Evolutionary conservation across 2,329 filamentous ascomycete genomes (phyloP).

Genomic region (Colletotrichum simmondsii): DNA sequence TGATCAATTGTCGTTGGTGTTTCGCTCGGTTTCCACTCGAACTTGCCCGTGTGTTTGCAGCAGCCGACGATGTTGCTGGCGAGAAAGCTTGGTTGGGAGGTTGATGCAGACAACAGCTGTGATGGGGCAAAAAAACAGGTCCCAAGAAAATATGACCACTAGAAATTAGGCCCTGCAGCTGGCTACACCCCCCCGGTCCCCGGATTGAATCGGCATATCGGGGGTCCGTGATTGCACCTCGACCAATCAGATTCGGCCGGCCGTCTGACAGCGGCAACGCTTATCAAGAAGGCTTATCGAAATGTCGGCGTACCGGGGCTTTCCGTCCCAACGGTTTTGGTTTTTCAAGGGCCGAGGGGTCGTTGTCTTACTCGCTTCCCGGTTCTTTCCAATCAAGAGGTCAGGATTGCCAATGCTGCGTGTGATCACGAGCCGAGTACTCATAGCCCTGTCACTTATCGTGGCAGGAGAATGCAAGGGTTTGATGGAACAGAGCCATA

Average conservation of each 20-base stretch:
- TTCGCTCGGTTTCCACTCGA: not conserved
- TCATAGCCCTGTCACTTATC: not conserved
- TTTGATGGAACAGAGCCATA: not conserved
- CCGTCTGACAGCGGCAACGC: conserved; percentile 12
- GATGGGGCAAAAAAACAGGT: conserved; percentile 24
- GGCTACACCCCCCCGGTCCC: conserved; percentile 9
- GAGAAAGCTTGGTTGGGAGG: not conserved
- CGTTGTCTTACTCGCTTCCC: not conserved
- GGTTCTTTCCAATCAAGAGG: conserved; percentile 20
- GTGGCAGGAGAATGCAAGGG: not conserved
- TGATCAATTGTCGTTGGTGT: not conserved
- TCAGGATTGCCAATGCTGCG: conserved; percentile 10
- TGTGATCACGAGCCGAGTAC: not conserved
- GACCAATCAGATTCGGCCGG: not conserved
- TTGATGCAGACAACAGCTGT: not conserved
- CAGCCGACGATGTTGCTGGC: not conserved
- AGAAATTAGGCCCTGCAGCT: conserved; percentile 29
- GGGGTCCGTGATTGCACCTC: not conserved
- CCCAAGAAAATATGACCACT: conserved; percentile 16
- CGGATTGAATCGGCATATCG: conserved; percentile 36
- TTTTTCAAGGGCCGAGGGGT: not conserved
- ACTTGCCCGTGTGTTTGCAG: not conserved
- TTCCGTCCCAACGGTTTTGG: conserved; percentile 30
- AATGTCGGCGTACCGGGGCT: conserved; percentile 18
- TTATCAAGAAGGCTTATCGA: conserved; percentile 11